phyloP scores from a whole-genome alignment of 176 grass and related monocot genomes.

The Sorghum bicolor region Sorghum_bicolor_NCBIv3 NC_012873.2:57312001-57312500 shows the following conservation, averaged over 20 bases:
- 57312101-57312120: constrained; percentile 79
- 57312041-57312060: constrained; percentile 34
- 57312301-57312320: constrained; percentile 79
- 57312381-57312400: constrained; percentile 10
- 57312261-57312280: constrained; percentile 39
- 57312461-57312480: constrained; percentile 25
- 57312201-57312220: constrained; percentile 46
- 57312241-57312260: constrained; percentile 49
- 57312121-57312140: constrained; percentile 53
- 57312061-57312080: constrained; percentile 76
- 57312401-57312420: constrained; percentile 32
- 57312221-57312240: constrained; percentile 49
- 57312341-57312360: constrained; percentile 69
- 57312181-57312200: constrained; percentile 57
- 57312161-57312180: constrained; percentile 53
- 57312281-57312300: constrained; percentile 72
- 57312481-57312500: constrained; percentile 29
- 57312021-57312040: neutral
- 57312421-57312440: constrained; percentile 15
- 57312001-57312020: neutral
- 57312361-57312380: constrained; percentile 63
- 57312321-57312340: constrained; percentile 61
- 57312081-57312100: constrained; percentile 51
- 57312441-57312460: constrained; percentile 33
- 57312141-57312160: constrained; percentile 51